Conservation (phyloP, 495 filamentous ascomycete genomes). For the Amorphotheca resinae region DNA sequence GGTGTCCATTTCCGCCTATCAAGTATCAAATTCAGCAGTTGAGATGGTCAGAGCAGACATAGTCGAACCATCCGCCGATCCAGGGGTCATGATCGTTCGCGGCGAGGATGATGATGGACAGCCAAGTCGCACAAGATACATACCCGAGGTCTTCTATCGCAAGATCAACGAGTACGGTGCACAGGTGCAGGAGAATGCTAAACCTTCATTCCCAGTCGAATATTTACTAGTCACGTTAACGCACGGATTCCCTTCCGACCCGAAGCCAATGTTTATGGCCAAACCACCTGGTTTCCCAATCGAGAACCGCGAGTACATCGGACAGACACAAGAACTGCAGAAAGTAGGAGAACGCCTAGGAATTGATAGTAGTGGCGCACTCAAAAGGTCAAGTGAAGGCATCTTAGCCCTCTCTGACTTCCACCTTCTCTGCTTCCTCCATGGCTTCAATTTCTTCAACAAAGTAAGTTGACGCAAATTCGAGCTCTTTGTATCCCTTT, state of each 20-base stretch:
- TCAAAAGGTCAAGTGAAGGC: conserved; percentile 36
- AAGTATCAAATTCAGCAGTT: conserved; percentile 86
- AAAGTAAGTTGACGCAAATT: conserved; percentile 47
- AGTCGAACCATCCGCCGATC: conserved; percentile 87
- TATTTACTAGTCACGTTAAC: conserved; percentile 93
- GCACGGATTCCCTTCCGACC: conserved; percentile 81
- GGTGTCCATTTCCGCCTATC: conserved; percentile 82
- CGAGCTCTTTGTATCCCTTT: background rate
- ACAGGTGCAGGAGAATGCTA: conserved; percentile 93
- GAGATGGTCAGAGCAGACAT: conserved; percentile 97
- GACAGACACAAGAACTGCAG: conserved; percentile 64
- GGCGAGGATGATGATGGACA: conserved; percentile 71
- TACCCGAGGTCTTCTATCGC: conserved; percentile 95
- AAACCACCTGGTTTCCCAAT: conserved; percentile 61
- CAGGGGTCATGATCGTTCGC: conserved; percentile 85
- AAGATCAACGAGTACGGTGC: conserved; percentile 92
- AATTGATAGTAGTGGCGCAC: conserved; percentile 40
- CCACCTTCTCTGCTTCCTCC: conserved; percentile 81
- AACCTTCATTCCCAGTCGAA: conserved; percentile 90
- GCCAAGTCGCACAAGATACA: conserved; percentile 68
- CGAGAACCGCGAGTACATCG: conserved; percentile 78
- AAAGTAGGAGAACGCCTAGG: conserved; percentile 49
- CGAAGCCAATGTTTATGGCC: conserved; percentile 57
- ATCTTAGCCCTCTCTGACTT: conserved; percentile 75
- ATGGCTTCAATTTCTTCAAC: conserved; percentile 62